These are phyloP conservation scores for Antarctomyces pellizariae DNA, from an alignment of 495 filamentous ascomycete genomes.

Conservation along the genomic window DNA sequence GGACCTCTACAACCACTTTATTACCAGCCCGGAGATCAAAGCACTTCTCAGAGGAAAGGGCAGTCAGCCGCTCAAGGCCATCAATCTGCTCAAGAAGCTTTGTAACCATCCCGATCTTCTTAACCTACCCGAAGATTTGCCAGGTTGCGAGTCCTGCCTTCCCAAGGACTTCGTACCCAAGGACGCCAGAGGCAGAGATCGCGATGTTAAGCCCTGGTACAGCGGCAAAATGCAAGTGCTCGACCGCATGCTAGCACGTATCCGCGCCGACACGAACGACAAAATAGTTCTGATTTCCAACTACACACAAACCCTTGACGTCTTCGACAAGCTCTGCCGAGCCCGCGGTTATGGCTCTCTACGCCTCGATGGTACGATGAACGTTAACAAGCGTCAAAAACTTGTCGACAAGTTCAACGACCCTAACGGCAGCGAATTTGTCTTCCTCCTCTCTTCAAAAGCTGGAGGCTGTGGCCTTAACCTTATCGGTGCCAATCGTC, in stretches of 20 bases:
- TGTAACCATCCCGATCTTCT: conserved; percentile 97
- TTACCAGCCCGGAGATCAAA: conserved; percentile 86
- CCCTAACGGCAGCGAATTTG: conserved; percentile 70
- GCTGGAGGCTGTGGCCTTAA: conserved; percentile 95
- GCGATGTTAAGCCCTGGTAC: conserved; percentile 89
- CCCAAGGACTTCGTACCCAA: conserved; percentile 79
- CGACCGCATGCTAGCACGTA: conserved; percentile 92
- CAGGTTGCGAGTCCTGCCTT: conserved; percentile 60
- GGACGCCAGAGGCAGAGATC: conserved; percentile 67
- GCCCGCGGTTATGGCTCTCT: conserved; percentile 61
- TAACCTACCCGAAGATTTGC: conserved; percentile 60
- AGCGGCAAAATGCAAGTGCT: conserved; percentile 97
- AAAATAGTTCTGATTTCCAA: conserved; percentile 99
- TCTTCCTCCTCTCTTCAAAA: conserved; percentile 90
- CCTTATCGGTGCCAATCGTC: conserved; percentile 86
- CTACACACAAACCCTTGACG: conserved; percentile 87
- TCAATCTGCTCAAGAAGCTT: conserved; percentile 88
- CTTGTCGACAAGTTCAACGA: conserved; percentile 98
- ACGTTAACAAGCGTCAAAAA: conserved; percentile 87
- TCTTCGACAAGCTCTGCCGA: conserved; percentile 84
- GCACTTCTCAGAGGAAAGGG: conserved; percentile 82
- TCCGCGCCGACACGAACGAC: conserved; percentile 89
- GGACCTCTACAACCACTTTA: conserved; percentile 87
- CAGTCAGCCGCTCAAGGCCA: conserved; percentile 88
- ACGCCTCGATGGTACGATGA: conserved; percentile 91